Percentiles rank a stretch among this genome's conserved stretches.
These are phyloP conservation scores for Poa annua DNA, from an alignment of 176 grass and related monocot species.

Conservation along the genomic window DNA sequence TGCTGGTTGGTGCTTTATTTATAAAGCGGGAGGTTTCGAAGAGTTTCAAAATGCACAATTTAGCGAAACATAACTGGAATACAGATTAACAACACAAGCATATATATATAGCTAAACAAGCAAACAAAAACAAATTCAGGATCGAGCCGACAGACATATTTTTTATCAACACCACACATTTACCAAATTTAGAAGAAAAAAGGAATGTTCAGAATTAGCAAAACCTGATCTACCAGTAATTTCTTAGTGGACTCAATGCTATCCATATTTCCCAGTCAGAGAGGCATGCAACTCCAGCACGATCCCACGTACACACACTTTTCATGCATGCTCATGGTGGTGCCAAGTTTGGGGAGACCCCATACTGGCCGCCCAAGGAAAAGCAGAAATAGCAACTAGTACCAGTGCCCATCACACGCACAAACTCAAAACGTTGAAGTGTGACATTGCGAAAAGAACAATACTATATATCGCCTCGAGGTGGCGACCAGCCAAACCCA, in stretches of 20 bases:
- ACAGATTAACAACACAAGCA: too few relatives aligned
- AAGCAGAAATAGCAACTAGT: not conserved
- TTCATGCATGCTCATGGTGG: not conserved
- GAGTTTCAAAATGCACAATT: too few relatives aligned
- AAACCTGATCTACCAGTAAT: not conserved
- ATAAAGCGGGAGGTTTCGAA: too few relatives aligned
- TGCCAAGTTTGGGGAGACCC: constrained; percentile 34
- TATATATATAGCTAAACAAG: too few relatives aligned
- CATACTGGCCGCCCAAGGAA: not conserved
- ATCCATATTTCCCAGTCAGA: not conserved
- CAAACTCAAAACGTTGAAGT: not conserved
- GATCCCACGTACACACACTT: not conserved
- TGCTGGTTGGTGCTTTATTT: too few relatives aligned
- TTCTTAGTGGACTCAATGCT: not conserved
- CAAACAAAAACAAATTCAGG: too few relatives aligned
- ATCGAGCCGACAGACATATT: too few relatives aligned
- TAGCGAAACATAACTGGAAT: too few relatives aligned
- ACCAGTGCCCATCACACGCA: not conserved
- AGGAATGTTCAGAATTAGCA: not conserved
- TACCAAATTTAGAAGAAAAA: not conserved
- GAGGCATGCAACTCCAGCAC: not conserved
- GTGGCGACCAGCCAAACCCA: constrained; percentile 38
- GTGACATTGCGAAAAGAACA: not conserved
- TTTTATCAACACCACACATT: too few relatives aligned
- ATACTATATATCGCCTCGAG: not conserved